phyloP scores from a whole-genome alignment of 2,329 filamentous ascomycete genomes.

The Fusarium multiceps region DNA sequence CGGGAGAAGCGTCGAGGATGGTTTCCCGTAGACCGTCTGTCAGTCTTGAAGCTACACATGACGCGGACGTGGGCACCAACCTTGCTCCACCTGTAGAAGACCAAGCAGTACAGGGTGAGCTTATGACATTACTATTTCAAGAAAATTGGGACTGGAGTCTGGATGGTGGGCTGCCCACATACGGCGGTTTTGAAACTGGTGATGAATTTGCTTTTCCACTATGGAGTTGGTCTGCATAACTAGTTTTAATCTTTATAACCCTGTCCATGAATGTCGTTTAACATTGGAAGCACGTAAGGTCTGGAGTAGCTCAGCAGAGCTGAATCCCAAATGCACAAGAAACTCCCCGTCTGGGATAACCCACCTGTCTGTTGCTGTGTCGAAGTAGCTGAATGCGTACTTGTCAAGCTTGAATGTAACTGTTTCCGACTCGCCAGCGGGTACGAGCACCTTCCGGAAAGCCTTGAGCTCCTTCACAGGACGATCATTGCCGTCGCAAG shows the following conservation, averaged over 20 bases:
- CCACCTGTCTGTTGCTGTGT: not conserved
- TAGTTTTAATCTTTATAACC: fast-evolving
- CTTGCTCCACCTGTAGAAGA: not conserved
- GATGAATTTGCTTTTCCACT: slow-evolving; percentile 6
- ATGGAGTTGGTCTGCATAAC: not conserved
- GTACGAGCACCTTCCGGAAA: not conserved
- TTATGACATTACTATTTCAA: not conserved
- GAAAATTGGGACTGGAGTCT: slow-evolving; percentile 15
- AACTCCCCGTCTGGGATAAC: not conserved
- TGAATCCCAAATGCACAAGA: not conserved
- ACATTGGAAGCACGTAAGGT: not conserved
- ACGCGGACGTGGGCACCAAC: not conserved
- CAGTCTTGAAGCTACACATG: not conserved
- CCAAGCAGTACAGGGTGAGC: not conserved
- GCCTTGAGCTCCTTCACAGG: slow-evolving; percentile 2
- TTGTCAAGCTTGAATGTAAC: not conserved
- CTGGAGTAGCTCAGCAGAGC: not conserved
- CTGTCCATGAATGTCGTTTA: not conserved
- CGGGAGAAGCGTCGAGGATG: not conserved
- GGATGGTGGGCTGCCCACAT: not conserved
- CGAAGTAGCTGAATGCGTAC: slow-evolving; percentile 15
- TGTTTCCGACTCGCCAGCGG: fast-evolving
- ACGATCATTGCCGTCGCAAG: not conserved
- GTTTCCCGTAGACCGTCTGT: not conserved
- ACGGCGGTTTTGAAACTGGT: not conserved